phyloP scores from a whole-genome alignment of 2,329 filamentous ascomycete species.

The Cercospora brassicicola region DNA sequence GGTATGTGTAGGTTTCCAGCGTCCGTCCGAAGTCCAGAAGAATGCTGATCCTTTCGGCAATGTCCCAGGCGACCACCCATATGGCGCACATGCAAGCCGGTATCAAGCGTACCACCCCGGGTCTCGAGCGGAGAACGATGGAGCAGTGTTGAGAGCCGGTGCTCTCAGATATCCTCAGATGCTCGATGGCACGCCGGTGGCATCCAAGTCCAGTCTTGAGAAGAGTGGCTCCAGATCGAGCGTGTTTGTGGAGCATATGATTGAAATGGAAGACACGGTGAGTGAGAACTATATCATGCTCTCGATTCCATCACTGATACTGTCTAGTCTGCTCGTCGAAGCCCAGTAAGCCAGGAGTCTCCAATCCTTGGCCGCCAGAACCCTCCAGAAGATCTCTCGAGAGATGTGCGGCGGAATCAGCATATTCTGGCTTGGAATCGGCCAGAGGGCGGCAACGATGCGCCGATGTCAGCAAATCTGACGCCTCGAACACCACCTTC shows the following conservation, averaged over 20 bases:
- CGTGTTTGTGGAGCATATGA: conserved; percentile 25
- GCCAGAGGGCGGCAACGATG: conserved; percentile 9
- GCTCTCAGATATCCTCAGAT: conserved; percentile 22
- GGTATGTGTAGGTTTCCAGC: conserved; percentile 28
- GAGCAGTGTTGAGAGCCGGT: conserved; percentile 14
- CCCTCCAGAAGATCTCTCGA: background rate
- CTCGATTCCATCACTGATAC: conserved; percentile 6
- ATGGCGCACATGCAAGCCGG: background rate
- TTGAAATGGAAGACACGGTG: conserved; percentile 27
- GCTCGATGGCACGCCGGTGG: conserved; percentile 20
- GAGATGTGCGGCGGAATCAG: conserved; percentile 1
- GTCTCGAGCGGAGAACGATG: conserved; percentile 19
- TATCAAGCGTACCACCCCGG: conserved; percentile 20
- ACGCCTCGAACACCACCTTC: conserved; percentile 25
- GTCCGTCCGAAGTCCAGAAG: conserved; percentile 9
- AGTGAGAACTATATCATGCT: conserved; percentile 17
- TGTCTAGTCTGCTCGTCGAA: conserved; percentile 8
- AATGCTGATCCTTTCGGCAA: conserved; percentile 29
- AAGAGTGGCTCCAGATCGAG: conserved; percentile 17
- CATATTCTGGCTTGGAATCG: conserved; percentile 11
- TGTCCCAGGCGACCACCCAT: conserved; percentile 18
- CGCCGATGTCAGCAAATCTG: conserved; percentile 22
- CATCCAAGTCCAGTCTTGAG: conserved; percentile 5
- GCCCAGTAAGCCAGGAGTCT: conserved; percentile 10
- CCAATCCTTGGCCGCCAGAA: conserved; percentile 8